A percentile compares a stretch with the other conserved stretches of the same genome.
Evolutionary conservation across 768 basidiomycete genomes (phyloP).

Genomic region (Lactarius sp.): DNA sequence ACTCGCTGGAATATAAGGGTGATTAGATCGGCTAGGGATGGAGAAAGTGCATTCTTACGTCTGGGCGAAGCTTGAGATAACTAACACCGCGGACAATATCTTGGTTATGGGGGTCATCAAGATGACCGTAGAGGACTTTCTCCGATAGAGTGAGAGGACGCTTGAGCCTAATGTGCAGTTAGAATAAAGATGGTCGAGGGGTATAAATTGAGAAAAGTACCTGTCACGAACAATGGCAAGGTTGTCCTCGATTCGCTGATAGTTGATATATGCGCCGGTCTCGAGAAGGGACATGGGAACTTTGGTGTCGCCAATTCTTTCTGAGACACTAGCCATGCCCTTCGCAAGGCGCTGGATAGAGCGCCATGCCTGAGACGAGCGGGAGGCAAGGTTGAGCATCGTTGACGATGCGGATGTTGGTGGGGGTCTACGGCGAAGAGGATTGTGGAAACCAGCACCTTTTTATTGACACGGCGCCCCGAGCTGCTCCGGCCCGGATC

Average conservation of each 20-base stretch:
- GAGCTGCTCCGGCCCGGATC: conserved; percentile 17
- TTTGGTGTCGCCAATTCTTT: conserved; percentile 82
- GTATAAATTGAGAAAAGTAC: conserved; percentile 36
- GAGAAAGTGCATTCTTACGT: conserved; percentile 53
- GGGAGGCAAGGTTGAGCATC: conserved; percentile 25
- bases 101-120: conserved; percentile 89
- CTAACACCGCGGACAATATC: conserved; percentile 88
- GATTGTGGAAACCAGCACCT: not conserved
- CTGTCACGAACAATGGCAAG: conserved; percentile 80
- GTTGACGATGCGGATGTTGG: conserved; percentile 20
- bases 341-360: conserved; percentile 23
- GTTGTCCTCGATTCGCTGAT: conserved; percentile 97
- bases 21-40: conserved; percentile 18
- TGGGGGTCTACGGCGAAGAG: conserved; percentile 6
- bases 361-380: conserved; percentile 26
- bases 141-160: conserved; percentile 92
- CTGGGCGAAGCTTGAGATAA: conserved; percentile 96
- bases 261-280: conserved; percentile 82
- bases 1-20: conserved; percentile 52
- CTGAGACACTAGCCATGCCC: conserved; percentile 76
- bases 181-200: not conserved
- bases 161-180: conserved; percentile 51
- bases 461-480: conserved; percentile 8
- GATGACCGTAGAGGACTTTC: conserved; percentile 96
- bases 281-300: conserved; percentile 86